These are phyloP conservation scores for Skeletonema marinoi DNA, from an alignment of 108 stramenopile species.

Conservation along the genomic window DNA sequence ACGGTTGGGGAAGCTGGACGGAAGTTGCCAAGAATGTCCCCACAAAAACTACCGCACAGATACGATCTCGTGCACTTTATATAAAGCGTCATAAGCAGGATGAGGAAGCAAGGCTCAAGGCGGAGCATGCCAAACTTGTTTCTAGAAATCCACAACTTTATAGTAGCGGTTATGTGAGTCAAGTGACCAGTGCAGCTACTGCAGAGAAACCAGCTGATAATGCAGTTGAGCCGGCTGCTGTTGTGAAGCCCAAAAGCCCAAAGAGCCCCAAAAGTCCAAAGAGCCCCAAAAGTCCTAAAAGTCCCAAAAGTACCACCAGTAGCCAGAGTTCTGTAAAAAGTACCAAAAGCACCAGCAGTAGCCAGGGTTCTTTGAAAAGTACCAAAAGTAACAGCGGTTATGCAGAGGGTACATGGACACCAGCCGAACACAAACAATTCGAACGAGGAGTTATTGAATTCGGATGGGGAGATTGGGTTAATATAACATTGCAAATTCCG, in stretches of 20 bases:
- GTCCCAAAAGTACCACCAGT: neutral
- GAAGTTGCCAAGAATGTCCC: conserved; percentile 1
- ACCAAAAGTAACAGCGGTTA: neutral
- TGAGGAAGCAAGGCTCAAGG: conserved; percentile 9
- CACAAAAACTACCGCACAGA: conserved; percentile 11
- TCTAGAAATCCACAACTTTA: conserved; percentile 1
- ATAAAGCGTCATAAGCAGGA: neutral
- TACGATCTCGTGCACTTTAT: conserved; percentile 22
- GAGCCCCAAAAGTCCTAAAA: neutral
- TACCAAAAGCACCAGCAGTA: neutral
- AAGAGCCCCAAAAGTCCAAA: neutral
- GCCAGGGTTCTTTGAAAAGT: neutral
- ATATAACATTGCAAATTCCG: neutral
- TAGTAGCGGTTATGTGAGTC: neutral
- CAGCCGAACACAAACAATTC: neutral
- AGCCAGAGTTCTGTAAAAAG: neutral
- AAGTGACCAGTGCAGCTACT: neutral
- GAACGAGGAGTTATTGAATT: neutral
- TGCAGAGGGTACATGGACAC: neutral
- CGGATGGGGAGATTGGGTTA: neutral
- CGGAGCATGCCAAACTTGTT: conserved; percentile 8
- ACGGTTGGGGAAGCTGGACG: conserved; percentile 21
- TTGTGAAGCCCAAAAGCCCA: neutral
- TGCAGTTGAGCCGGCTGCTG: neutral
- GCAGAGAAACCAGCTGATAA: too few relatives aligned